Evolutionary conservation across 208 protist species (phyloP), one percentile per base, ranked within the genome.

Genomic region (Dictyostelium gargantuum): DNA sequence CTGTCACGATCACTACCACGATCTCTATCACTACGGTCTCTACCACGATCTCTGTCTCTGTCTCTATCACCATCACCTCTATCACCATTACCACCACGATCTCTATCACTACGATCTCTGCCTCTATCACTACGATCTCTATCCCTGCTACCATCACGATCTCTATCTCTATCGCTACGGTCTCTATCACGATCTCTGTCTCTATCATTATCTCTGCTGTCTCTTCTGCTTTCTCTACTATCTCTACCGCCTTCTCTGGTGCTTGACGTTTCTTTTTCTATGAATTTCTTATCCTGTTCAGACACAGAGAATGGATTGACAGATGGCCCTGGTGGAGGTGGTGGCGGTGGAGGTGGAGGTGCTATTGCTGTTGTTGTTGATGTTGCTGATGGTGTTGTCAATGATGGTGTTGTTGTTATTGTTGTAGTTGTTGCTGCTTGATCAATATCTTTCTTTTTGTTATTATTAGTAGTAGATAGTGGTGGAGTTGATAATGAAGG

Each of bases 221-320:
- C 21, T 40, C 35, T 26, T 13, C 73, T 56, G 21, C 17, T 73
- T 8, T n/a, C 23, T 32, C 6, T 50, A 32, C 23, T 32, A 77
- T 35, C 44, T 40, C 10, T 38, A 38, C 35, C n/a, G 23, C 38
- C 26, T 23, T 29, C 19, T 13, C 8, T 29, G 29, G 26, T 26
- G 56, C 26, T 54, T 23, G 19, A 40, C 29, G 54, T 66, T 58
- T 80, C 46, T 10, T 58, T 80, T 66, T 81, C 76, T 61, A 81
- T 81, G 6, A 32, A 32, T 54, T 81, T 81, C 26, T 81, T 81
- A 23, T 81, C 76, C 29, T 81, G 35, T 11, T 81, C 76, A 3
- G 46, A 44, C 6, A 81, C 50, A 38, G 38, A 46, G 50, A 81
- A 81, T 66, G 76, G 76, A 81, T 81, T 56, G 23, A n/a, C 8